phyloP scores from a whole-genome alignment of 495 filamentous ascomycete species.

The Tetracladium setigerum region DNA sequence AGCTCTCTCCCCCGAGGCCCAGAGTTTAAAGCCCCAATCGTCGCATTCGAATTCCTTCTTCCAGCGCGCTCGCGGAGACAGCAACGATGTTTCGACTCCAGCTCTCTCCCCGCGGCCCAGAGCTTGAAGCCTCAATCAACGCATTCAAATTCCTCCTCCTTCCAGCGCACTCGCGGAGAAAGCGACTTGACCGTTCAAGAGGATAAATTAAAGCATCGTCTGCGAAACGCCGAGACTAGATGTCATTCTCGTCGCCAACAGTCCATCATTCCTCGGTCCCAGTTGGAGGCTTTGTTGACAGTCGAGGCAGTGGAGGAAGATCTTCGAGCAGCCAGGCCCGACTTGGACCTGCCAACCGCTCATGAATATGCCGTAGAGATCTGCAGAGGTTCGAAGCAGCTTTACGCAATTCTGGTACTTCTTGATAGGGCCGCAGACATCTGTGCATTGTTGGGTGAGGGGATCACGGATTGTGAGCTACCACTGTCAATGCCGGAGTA shows the following conservation, averaged over 20 bases:
- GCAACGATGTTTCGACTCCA: too few relatives aligned
- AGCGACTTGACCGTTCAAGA: too few relatives aligned
- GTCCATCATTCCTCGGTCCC: conserved; percentile 8
- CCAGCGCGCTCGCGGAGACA: too few relatives aligned
- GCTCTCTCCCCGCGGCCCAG: too few relatives aligned
- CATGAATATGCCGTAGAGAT: neutral
- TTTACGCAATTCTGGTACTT: conserved; percentile 12
- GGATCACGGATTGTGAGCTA: conserved; percentile 7
- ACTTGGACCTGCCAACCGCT: neutral
- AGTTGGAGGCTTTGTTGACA: conserved; percentile 5
- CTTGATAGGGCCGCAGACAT: conserved; percentile 11
- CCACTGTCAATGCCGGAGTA: conserved; percentile 3
- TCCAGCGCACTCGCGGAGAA: too few relatives aligned
- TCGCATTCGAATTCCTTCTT: too few relatives aligned
- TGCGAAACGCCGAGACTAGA: neutral
- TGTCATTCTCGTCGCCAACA: neutral
- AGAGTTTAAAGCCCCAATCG: too few relatives aligned
- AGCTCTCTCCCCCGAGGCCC: too few relatives aligned
- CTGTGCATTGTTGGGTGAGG: conserved; percentile 7
- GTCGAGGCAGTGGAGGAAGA: neutral
- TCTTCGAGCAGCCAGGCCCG: conserved; percentile 4
- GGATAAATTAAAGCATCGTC: neutral
- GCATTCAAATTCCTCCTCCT: too few relatives aligned
- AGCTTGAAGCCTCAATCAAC: too few relatives aligned
- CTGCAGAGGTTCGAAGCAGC: neutral